A percentile compares a stretch with the other conserved stretches of the same genome.
phyloP scores from a whole-genome alignment of 1,139 yeast species.

The Zygosaccharomyces sapae region DNA sequence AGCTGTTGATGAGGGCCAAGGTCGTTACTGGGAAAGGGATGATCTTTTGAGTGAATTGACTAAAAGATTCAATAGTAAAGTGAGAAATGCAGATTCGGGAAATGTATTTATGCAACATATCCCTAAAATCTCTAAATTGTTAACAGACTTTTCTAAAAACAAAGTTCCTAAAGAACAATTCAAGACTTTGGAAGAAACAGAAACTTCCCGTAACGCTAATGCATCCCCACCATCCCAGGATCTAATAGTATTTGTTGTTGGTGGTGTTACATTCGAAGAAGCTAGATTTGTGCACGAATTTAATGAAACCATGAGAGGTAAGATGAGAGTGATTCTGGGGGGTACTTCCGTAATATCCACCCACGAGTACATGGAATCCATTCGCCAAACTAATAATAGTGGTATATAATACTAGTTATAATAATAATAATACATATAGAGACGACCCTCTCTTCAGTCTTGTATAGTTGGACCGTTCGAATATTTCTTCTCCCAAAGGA shows the following conservation, averaged over 20 bases:
- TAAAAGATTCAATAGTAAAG: constrained; percentile 31
- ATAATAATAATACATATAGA: neutral
- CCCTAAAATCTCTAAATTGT: constrained; percentile 60
- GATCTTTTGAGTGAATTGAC: constrained; percentile 36
- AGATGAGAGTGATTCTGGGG: constrained; percentile 63
- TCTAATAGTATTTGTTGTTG: constrained; percentile 73
- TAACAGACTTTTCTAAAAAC: constrained; percentile 49
- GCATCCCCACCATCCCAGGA: constrained; percentile 53
- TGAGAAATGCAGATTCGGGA: constrained; percentile 36
- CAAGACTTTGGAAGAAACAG: constrained; percentile 42
- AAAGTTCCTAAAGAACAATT: constrained; percentile 46
- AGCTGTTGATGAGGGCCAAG: constrained; percentile 6
- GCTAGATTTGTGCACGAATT: constrained; percentile 75
- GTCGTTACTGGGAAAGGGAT: constrained; percentile 21
- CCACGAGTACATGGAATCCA: constrained; percentile 45
- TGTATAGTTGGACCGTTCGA: constrained; percentile 22
- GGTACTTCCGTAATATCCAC: constrained; percentile 70
- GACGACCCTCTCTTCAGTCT: constrained; percentile 5
- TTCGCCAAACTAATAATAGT: constrained; percentile 7
- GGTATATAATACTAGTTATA: constrained; percentile 13
- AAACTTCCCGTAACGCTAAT: constrained; percentile 17
- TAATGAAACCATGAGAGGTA: constrained; percentile 46
- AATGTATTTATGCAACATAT: constrained; percentile 68
- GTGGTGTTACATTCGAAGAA: constrained; percentile 92
- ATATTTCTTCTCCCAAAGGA: constrained; percentile 73